Percentiles rank a stretch among this genome's conserved stretches.
Evolutionary conservation across 2,329 filamentous ascomycete species (phyloP).

Genomic region (Lasiodiplodia sp.): DNA sequence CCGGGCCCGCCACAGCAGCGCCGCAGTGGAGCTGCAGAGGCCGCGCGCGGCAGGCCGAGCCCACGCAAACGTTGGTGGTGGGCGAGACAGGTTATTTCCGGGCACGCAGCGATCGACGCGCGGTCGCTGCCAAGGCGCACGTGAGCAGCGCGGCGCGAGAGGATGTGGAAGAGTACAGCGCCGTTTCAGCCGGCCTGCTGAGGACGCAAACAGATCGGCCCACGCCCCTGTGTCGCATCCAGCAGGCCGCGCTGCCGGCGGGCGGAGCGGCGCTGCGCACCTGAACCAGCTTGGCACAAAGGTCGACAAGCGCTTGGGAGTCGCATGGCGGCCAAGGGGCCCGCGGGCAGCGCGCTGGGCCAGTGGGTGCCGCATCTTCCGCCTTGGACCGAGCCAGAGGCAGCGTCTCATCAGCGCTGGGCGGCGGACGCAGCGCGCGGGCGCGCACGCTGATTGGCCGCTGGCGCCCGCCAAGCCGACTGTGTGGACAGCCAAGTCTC

Average conservation of each 20-base stretch:
- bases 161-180: neutral
- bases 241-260: slow-evolving; percentile 7
- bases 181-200: slow-evolving; percentile 14
- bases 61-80: slow-evolving; percentile 12
- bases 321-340: slow-evolving; percentile 12
- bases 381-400: slow-evolving; percentile 26
- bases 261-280: slow-evolving; percentile 3
- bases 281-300: neutral
- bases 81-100: slow-evolving; percentile 4
- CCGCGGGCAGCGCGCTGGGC: slow-evolving; percentile 8
- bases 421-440: slow-evolving; percentile 17
- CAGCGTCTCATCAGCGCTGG: slow-evolving; percentile 29
- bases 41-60: neutral
- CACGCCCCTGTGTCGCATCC: slow-evolving; percentile 25
- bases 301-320: neutral
- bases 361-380: slow-evolving; percentile 24
- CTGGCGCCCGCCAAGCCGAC: neutral
- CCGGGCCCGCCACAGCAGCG: neutral
- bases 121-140: slow-evolving; percentile 22
- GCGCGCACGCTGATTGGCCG: slow-evolving; percentile 5
- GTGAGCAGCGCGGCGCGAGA: neutral
- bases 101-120: slow-evolving; percentile 5
- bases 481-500: slow-evolving; percentile 26
- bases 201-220: slow-evolving; percentile 11
- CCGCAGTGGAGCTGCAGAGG: slow-evolving; percentile 3